Evolutionary conservation across 768 basidiomycete species (phyloP).

Genomic region (Pleurotus ostreatus): DNA sequence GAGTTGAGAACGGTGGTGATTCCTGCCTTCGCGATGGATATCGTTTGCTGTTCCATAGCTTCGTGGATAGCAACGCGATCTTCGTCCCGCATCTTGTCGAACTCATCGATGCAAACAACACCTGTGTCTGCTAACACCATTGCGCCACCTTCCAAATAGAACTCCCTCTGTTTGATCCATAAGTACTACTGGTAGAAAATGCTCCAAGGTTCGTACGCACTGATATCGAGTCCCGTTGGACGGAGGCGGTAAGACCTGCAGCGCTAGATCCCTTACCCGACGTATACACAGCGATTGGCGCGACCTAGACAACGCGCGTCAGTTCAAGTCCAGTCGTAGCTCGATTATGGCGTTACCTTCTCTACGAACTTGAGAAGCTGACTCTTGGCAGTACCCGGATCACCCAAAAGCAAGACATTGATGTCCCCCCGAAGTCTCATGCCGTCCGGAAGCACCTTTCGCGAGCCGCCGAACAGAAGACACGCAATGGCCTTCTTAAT

Average conservation of each 20-base stretch:
- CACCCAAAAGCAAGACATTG: constrained; percentile 93
- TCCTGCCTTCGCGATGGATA: constrained; percentile 98
- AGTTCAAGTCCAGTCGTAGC: constrained; percentile 1
- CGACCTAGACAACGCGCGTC: constrained; percentile 51
- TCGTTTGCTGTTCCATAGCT: constrained; percentile 99
- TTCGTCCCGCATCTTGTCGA: constrained; percentile 99
- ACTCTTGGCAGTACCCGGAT: constrained; percentile 98
- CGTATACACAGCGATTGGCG: constrained; percentile 97
- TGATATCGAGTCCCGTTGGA: constrained; percentile 89
- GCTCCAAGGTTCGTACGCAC: constrained; percentile 39
- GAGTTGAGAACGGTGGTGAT: constrained; percentile 98
- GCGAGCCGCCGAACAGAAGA: constrained; percentile 95
- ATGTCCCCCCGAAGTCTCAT: constrained; percentile 97
- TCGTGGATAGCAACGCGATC: constrained; percentile 99
- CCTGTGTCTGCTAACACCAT: constrained; percentile 99
- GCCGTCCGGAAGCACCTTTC: constrained; percentile 94
- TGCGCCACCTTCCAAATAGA: constrained; percentile 97
- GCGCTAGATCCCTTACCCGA: constrained; percentile 98
- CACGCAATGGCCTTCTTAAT: constrained; percentile 98
- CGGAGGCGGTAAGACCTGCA: constrained; percentile 95
- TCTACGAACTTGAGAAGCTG: constrained; percentile 98
- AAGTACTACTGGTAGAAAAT: neutral
- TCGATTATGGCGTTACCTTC: constrained; percentile 48
- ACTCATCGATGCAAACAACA: constrained; percentile 99
- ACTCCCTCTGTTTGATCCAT: constrained; percentile 68